Base-by-base conservation (phyloP, 2,329 filamentous ascomycete genomes). In the Ilyonectria mors-panacis region DNA sequence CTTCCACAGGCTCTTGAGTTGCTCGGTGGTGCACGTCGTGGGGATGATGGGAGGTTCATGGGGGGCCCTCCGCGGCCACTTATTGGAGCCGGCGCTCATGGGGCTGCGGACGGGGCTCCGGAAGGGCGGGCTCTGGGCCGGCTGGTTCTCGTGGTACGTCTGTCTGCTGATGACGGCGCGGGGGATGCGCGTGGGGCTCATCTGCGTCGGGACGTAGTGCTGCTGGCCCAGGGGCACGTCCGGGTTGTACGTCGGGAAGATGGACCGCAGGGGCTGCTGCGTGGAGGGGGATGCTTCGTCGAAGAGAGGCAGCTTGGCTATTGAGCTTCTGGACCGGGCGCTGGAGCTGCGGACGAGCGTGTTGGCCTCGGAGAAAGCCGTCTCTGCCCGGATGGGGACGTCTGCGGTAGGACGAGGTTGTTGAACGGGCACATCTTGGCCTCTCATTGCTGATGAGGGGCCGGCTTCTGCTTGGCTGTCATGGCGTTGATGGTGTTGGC, bases 221-320 rank as follows among this genome's bases (percentile, higher is more conserved):
- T 95, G 93, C 64, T 89, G 88, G 62, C 89, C 85, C 3, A 94
- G 85, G 6, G 92, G 85, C 26, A 93, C 77, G 1, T 86, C 86
- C 3, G 89, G 91, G 74, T 95, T 90, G 76, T 94, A 94, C 33
- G 87, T 86, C 8, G 93, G 93, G 73, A 95, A 95, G 73, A 95
- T 94, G 26, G 92, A 94, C 35, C 88, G 87, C 73, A 93, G 85
- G 0, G 78, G 73, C 66, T 70, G 78, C 57, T 77, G 77, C 50
- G 77, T 68, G 23, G 75, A 71, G 5, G 75, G 65, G 1, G 77
- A 51, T 9, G 80, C 78, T 26, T 83, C 81, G 28, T 75, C 76
- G 4, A 86, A 74, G 17, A 53, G 50, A 17, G 86, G 87, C 26
- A 82, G 79, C 72, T 90, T 90, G 57, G 87, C 86, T 70, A 89